A percentile compares a stretch with the other conserved stretches of the same genome.
Conservation (phyloP, 768 basidiomycete genomes). For the Terana coerulea region DNA sequence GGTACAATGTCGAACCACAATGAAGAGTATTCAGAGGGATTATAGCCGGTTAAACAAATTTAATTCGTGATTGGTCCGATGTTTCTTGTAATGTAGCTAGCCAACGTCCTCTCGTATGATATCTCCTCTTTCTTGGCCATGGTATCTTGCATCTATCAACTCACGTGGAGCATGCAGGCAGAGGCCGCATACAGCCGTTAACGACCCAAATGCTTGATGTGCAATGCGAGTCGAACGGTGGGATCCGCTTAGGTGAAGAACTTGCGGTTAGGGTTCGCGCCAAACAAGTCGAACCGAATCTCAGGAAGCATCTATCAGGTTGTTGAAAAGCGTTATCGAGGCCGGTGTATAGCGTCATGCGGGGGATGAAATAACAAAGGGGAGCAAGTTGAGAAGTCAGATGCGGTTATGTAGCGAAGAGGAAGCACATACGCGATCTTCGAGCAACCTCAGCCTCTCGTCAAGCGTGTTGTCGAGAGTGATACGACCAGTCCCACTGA, state of each 20-base stretch:
- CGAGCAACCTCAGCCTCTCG: slow-evolving; percentile 82
- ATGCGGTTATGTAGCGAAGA: not conserved
- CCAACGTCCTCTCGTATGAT: too few species aligned
- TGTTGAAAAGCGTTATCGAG: not conserved
- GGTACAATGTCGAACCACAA: too few species aligned
- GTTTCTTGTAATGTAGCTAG: too few species aligned
- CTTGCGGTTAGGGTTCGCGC: slow-evolving; percentile 86
- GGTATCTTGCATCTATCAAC: not conserved
- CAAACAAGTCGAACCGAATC: slow-evolving; percentile 86
- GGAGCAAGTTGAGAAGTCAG: too few species aligned
- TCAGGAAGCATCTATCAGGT: slow-evolving; percentile 90
- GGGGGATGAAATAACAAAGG: too few species aligned
- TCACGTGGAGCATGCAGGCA: not conserved
- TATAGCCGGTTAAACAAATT: too few species aligned
- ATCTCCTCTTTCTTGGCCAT: not conserved
- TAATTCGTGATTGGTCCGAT: too few species aligned
- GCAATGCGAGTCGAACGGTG: not conserved
- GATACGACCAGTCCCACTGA: slow-evolving; percentile 71
- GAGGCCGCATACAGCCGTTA: not conserved
- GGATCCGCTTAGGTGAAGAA: slow-evolving; percentile 60
- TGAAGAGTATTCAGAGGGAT: too few species aligned
- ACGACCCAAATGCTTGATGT: too few species aligned
- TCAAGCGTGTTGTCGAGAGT: slow-evolving; percentile 93
- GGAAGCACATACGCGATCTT: slow-evolving; percentile 69
- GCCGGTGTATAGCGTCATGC: too few species aligned